Evolutionary conservation across 371 early-diverging fungal genomes (phyloP).

Genomic region (Mucor mucedo): DNA sequence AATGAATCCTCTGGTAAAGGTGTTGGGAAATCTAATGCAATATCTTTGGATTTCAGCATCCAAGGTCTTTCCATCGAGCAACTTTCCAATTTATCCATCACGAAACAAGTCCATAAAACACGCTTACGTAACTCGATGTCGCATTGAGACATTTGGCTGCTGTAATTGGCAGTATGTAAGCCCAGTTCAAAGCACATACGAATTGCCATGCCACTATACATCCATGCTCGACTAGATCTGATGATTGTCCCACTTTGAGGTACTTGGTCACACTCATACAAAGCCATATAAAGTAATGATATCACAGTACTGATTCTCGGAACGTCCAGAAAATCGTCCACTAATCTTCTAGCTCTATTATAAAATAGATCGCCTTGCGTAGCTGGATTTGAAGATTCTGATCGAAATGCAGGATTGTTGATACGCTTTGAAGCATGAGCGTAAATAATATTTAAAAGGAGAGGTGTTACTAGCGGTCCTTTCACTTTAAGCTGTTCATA

Average conservation of each 20-base stretch:
- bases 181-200: conserved; percentile 50
- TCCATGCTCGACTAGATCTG: conserved; percentile 44
- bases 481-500: conserved; percentile 50
- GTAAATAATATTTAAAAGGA: conserved; percentile 50
- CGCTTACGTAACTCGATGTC: conserved; percentile 54
- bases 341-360: conserved; percentile 42
- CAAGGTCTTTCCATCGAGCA: conserved; percentile 47
- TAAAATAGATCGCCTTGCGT: conserved; percentile 43
- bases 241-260: conserved; percentile 13
- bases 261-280: conserved; percentile 37
- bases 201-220: conserved; percentile 51
- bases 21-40: conserved; percentile 43
- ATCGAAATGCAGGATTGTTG: conserved; percentile 29
- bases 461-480: conserved; percentile 48
- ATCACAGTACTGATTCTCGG: conserved; percentile 55
- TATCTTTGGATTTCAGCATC: conserved; percentile 47
- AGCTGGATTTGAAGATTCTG: conserved; percentile 25
- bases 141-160: conserved; percentile 49
- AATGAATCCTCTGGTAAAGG: conserved; percentile 48
- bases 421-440: conserved; percentile 49
- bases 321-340: conserved; percentile 54
- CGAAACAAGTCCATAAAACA: conserved; percentile 58
- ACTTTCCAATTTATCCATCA: conserved; percentile 53
- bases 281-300: conserved; percentile 47
- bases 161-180: conserved; percentile 46